These are phyloP conservation scores for Spizellomyces sp. DNA, from an alignment of 192 early-diverging fungal genomes.

Conservation along the genomic window DNA sequence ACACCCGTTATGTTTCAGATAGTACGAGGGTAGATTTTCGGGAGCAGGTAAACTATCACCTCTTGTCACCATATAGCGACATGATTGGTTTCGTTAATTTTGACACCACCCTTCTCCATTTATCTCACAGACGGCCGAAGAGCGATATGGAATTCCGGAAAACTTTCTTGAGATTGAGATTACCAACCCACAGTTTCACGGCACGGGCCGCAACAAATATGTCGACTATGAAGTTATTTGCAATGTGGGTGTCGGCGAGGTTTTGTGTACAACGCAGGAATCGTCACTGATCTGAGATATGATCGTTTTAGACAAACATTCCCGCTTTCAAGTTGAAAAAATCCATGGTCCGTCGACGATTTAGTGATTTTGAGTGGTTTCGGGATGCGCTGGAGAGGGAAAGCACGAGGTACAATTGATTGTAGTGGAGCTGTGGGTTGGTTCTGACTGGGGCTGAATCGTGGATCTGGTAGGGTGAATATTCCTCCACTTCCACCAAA, in stretches of 20 bases:
- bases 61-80: neutral
- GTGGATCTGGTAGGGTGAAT: conserved; percentile 67
- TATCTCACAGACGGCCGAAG: conserved; percentile 45
- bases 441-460: neutral
- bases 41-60: conserved; percentile 37
- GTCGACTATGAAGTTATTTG: conserved; percentile 97
- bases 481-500: conserved; percentile 96
- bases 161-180: conserved; percentile 98
- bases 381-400: conserved; percentile 91
- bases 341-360: conserved; percentile 85
- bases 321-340: conserved; percentile 89
- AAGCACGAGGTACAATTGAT: conserved; percentile 51
- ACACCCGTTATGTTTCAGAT: conserved; percentile 10
- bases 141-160: conserved; percentile 87
- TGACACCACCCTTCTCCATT: neutral
- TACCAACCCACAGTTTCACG: conserved; percentile 84
- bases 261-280: neutral
- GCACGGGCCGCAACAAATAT: conserved; percentile 79
- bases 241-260: conserved; percentile 55
- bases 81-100: neutral
- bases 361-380: conserved; percentile 99
- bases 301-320: conserved; percentile 78
- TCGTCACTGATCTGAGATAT: neutral
- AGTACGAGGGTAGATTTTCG: conserved; percentile 41
- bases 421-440: neutral